Evolutionary conservation across 1,284 basidiomycete genomes (phyloP).

Genomic region (Thelephora terrestris): DNA sequence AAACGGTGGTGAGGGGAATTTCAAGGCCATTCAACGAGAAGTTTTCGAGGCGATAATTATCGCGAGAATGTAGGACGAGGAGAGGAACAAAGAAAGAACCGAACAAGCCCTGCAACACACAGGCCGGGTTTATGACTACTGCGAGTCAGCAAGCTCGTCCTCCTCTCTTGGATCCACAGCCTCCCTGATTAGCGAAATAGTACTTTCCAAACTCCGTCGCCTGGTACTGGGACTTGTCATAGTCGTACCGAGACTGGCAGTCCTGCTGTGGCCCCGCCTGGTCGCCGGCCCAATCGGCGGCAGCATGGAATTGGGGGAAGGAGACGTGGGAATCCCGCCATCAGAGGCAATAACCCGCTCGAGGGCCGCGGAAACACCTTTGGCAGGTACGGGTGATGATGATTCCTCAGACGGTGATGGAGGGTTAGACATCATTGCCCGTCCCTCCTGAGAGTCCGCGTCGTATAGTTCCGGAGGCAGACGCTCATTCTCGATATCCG

Average conservation of each 20-base stretch:
- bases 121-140: background rate
- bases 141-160: too few species aligned
- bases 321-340: constrained; percentile 6
- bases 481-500: constrained; percentile 98
- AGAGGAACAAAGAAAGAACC: background rate
- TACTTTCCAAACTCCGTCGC: constrained; percentile 89
- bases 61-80: constrained; percentile 15
- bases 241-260: constrained; percentile 91
- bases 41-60: constrained; percentile 28
- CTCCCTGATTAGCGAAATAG: constrained; percentile 90
- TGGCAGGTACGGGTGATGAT: constrained; percentile 38
- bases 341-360: constrained; percentile 36
- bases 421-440: constrained; percentile 44
- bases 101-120: background rate
- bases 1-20: constrained; percentile 12
- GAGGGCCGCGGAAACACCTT: constrained; percentile 42
- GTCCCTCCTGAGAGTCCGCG: constrained; percentile 68
- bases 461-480: constrained; percentile 93
- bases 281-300: constrained; percentile 16
- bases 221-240: constrained; percentile 93
- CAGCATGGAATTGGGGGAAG: constrained; percentile 21
- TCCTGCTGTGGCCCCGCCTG: constrained; percentile 73
- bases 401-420: constrained; percentile 39
- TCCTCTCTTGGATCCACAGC: constrained; percentile 45
- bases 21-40: constrained; percentile 9